phyloP scores from a whole-genome alignment of 2,329 filamentous ascomycete species.

The Xenosphaeropsis pyriputrescens region DNA sequence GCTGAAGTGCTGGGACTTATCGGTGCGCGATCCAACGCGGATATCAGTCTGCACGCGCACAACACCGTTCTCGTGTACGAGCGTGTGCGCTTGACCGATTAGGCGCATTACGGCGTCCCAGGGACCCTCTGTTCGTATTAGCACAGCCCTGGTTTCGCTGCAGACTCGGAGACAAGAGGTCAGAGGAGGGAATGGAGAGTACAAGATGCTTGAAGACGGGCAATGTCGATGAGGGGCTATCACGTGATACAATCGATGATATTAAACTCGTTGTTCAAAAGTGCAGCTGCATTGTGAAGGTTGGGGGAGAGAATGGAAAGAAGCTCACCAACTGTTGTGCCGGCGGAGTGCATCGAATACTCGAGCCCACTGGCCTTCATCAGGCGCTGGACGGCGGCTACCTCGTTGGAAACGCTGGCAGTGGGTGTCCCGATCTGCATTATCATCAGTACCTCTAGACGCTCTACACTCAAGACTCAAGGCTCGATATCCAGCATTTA shows the following conservation, averaged over 20 bases:
- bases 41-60: constrained; percentile 81
- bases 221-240: not conserved
- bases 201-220: too few relatives aligned
- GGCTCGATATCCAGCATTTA: not conserved
- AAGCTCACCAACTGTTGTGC: constrained; percentile 72
- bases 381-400: constrained; percentile 78
- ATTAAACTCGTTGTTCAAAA: not conserved
- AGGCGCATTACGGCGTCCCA: constrained; percentile 82
- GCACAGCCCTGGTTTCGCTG: too few relatives aligned
- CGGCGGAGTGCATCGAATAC: constrained; percentile 85
- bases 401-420: constrained; percentile 64
- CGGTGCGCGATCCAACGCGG: constrained; percentile 56
- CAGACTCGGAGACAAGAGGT: too few relatives aligned
- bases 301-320: constrained; percentile 1
- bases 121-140: constrained; percentile 52
- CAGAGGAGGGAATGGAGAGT: not conserved
- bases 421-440: constrained; percentile 62
- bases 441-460: not conserved
- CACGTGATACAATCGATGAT: not conserved
- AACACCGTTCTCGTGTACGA: constrained; percentile 65
- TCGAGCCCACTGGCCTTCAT: constrained; percentile 68
- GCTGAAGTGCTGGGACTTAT: constrained; percentile 16
- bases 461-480: constrained; percentile 2
- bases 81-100: constrained; percentile 72
- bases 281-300: not conserved